Conservation (phyloP, 75 land plant genomes). For the Pinus albicaulis region DNA sequence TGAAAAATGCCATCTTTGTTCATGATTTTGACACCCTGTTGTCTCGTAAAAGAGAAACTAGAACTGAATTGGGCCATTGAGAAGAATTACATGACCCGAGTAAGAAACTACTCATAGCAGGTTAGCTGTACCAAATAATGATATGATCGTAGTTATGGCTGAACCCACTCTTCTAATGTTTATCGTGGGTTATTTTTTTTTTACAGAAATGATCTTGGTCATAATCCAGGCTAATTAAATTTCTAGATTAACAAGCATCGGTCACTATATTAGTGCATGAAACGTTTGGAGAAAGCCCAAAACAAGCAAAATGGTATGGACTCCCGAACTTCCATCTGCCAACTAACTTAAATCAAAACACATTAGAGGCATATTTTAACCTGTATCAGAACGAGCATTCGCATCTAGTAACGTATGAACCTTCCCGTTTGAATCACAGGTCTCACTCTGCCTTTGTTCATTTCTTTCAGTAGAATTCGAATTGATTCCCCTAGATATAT, state of each 20-base stretch:
- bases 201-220: constrained; percentile 7
- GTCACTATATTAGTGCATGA: background rate
- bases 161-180: constrained; percentile 6
- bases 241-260: constrained; percentile 5
- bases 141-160: background rate
- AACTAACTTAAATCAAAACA: constrained; percentile 4
- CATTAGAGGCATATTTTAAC: background rate
- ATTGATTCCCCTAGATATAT: constrained; percentile 7
- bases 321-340: constrained; percentile 8
- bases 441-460: constrained; percentile 10
- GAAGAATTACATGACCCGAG: constrained; percentile 3
- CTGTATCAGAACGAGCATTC: constrained; percentile 10
- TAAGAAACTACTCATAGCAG: constrained; percentile 11
- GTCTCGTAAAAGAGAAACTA: constrained; percentile 1
- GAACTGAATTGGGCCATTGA: constrained; percentile 9
- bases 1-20: constrained; percentile 1
- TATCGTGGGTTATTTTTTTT: background rate
- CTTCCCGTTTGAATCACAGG: constrained; percentile 11
- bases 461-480: constrained; percentile 7
- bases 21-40: constrained; percentile 8
- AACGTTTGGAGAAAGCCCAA: constrained; percentile 9
- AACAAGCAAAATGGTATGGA: constrained; percentile 3
- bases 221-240: background rate
- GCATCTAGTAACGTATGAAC: constrained; percentile 9
- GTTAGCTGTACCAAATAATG: constrained; percentile 7